These are phyloP conservation scores for Linnemannia exigua DNA, from an alignment of 192 early-diverging fungal genomes.

Conservation along the genomic window DNA sequence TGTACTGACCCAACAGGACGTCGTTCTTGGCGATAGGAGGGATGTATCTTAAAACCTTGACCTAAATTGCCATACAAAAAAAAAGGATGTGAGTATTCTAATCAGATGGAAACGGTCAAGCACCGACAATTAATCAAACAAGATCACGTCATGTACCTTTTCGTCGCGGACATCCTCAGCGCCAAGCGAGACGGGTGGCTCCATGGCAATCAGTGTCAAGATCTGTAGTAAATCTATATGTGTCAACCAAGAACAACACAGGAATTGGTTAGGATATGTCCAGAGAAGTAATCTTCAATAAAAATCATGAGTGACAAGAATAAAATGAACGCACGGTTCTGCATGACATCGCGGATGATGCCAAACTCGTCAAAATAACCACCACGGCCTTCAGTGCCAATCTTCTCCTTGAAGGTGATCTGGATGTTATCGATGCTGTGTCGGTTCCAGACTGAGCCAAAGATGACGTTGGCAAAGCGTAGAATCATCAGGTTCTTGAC, in stretches of 20 bases:
- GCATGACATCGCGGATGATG: constrained; percentile 97
- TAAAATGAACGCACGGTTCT: constrained; percentile 73
- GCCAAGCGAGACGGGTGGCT: constrained; percentile 87
- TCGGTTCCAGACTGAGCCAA: constrained; percentile 93
- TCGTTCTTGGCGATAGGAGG: constrained; percentile 84
- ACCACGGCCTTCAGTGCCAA: constrained; percentile 97
- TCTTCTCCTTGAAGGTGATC: constrained; percentile 98
- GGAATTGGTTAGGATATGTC: background rate
- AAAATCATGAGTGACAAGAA: background rate
- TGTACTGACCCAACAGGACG: constrained; percentile 93
- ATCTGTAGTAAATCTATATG: constrained; percentile 92
- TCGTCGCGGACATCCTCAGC: constrained; percentile 96
- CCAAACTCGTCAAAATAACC: constrained; percentile 99
- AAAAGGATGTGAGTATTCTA: background rate
- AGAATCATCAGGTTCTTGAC: constrained; percentile 97
- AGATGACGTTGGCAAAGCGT: constrained; percentile 95
- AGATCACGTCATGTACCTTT: constrained; percentile 82
- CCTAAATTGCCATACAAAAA: constrained; percentile 25
- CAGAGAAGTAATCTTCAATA: background rate
- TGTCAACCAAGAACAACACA: constrained; percentile 17
- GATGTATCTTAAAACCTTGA: constrained; percentile 85
- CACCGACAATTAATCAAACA: background rate
- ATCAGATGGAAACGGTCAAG: background rate
- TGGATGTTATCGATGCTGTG: constrained; percentile 92
- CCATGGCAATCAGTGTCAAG: constrained; percentile 95